Conservation (phyloP, 2,329 filamentous ascomycete species). For the Penicillium sp. region DNA sequence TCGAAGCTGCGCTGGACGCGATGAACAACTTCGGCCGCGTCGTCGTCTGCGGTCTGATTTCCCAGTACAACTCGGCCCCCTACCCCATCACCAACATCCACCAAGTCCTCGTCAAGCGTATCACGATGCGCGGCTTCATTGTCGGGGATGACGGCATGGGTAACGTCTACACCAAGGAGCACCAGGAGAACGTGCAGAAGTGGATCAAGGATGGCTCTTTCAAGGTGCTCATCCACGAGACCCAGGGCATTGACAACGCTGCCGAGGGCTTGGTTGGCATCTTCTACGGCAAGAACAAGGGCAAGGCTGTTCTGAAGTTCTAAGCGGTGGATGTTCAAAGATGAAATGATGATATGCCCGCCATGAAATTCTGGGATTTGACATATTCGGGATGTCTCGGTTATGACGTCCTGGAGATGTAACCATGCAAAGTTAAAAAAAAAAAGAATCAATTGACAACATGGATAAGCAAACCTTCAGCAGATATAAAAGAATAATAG, state of each 20-base stretch:
- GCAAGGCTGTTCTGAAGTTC: slow-evolving; percentile 77
- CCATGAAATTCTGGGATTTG: slow-evolving; percentile 2
- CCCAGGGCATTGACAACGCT: slow-evolving; percentile 74
- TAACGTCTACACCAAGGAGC: slow-evolving; percentile 64
- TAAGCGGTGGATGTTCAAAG: slow-evolving; percentile 30
- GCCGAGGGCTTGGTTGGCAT: slow-evolving; percentile 71
- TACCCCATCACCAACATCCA: slow-evolving; percentile 68
- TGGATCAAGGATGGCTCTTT: slow-evolving; percentile 76
- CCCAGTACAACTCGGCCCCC: slow-evolving; percentile 70
- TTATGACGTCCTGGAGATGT: slow-evolving; percentile 6
- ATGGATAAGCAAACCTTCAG: background rate
- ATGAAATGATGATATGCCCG: slow-evolving; percentile 14
- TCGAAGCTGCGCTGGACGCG: slow-evolving; percentile 64
- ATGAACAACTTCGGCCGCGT: slow-evolving; percentile 68
- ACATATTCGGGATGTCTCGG: slow-evolving; percentile 14
- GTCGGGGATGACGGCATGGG: slow-evolving; percentile 66
- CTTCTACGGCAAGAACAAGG: slow-evolving; percentile 76
- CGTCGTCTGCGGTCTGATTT: slow-evolving; percentile 66
- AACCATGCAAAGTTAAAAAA: background rate
- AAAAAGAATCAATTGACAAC: background rate
- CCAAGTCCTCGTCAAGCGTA: slow-evolving; percentile 63
- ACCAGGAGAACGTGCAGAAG: slow-evolving; percentile 71
- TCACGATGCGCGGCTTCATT: slow-evolving; percentile 72
- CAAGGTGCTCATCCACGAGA: slow-evolving; percentile 67
- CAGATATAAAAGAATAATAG: too few species aligned